phyloP scores from a whole-genome alignment of 2,329 filamentous ascomycete genomes.

The Paecilomyces sp. region DNA sequence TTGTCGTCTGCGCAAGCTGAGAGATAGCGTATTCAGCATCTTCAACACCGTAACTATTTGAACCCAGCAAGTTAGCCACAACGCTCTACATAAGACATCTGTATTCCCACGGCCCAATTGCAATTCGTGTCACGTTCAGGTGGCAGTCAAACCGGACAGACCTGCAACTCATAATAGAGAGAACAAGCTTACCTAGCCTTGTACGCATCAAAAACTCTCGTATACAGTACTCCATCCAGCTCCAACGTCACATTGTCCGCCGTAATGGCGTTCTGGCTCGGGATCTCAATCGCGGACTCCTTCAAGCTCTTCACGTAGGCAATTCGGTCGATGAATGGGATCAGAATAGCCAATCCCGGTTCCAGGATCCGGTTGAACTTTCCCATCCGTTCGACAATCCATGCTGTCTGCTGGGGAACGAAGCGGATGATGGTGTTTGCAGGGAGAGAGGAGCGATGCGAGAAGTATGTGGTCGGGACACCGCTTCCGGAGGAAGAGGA shows the following conservation, averaged over 20 bases:
- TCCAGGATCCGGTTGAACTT: slow-evolving; percentile 91
- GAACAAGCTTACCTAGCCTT: slow-evolving; percentile 70
- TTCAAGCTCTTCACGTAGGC: slow-evolving; percentile 97
- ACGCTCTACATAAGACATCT: background rate
- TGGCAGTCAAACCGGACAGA: background rate
- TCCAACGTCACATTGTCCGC: slow-evolving; percentile 97
- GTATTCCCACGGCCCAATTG: background rate
- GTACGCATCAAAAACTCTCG: slow-evolving; percentile 93
- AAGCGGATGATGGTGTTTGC: slow-evolving; percentile 94
- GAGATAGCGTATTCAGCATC: slow-evolving; percentile 98
- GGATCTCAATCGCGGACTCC: slow-evolving; percentile 93
- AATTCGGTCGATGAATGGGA: slow-evolving; percentile 90
- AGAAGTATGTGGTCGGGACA: slow-evolving; percentile 68
- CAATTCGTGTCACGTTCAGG: background rate
- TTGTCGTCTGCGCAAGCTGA: slow-evolving; percentile 95
- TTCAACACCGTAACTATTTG: slow-evolving; percentile 82
- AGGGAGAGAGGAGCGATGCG: slow-evolving; percentile 59
- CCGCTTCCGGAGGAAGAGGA: slow-evolving; percentile 19
- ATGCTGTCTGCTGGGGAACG: slow-evolving; percentile 98
- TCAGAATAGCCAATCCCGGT: slow-evolving; percentile 79
- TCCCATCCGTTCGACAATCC: slow-evolving; percentile 99
- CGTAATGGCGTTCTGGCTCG: slow-evolving; percentile 94
- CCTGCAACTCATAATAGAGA: slow-evolving; percentile 1
- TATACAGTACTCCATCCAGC: slow-evolving; percentile 92
- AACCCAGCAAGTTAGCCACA: slow-evolving; percentile 1